These are phyloP conservation scores for Arachis monticola DNA, from an alignment of 331 rosid species.

Conservation along the genomic window DNA sequence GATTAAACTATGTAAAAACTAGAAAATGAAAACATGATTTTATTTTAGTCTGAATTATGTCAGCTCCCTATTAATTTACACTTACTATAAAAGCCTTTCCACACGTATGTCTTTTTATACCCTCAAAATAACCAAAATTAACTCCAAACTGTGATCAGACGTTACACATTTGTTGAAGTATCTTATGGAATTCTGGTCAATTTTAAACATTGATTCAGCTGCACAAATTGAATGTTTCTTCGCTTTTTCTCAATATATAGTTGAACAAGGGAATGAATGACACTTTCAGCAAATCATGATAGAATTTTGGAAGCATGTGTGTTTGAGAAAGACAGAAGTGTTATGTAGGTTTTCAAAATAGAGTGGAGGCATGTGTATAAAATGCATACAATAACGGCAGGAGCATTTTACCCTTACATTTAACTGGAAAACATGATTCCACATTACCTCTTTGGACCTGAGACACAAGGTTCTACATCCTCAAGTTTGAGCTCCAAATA, in stretches of 20 bases:
- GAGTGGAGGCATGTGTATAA: conserved; percentile 4
- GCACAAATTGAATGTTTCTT: conserved; percentile 22
- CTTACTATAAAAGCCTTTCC: conserved; percentile 9
- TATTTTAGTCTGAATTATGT: conserved; percentile 8
- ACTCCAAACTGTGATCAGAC: conserved; percentile 6
- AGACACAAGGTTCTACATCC: conserved; percentile 80
- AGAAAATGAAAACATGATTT: conserved; percentile 26
- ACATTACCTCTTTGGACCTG: conserved; percentile 86
- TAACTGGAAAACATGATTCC: conserved; percentile 21
- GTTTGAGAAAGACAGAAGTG: conserved; percentile 6
- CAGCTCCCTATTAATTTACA: background rate
- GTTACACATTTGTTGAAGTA: conserved; percentile 10
- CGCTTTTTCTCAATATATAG: conserved; percentile 31
- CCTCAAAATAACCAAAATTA: background rate
- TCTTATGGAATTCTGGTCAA: conserved; percentile 8
- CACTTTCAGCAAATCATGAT: conserved; percentile 13
- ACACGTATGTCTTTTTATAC: background rate
- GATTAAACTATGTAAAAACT: conserved; percentile 21
- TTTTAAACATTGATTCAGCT: conserved; percentile 8
- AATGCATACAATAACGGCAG: conserved; percentile 3
- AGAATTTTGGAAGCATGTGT: conserved; percentile 8
- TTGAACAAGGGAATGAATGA: conserved; percentile 32
- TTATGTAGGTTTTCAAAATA: conserved; percentile 12
- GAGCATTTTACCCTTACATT: background rate
- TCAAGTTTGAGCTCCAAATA: conserved; percentile 68